Evolutionary conservation across 2,329 filamentous ascomycete species (phyloP), one percentile per base, ranked within the genome.

Genomic region (Passalora sequoiae): DNA sequence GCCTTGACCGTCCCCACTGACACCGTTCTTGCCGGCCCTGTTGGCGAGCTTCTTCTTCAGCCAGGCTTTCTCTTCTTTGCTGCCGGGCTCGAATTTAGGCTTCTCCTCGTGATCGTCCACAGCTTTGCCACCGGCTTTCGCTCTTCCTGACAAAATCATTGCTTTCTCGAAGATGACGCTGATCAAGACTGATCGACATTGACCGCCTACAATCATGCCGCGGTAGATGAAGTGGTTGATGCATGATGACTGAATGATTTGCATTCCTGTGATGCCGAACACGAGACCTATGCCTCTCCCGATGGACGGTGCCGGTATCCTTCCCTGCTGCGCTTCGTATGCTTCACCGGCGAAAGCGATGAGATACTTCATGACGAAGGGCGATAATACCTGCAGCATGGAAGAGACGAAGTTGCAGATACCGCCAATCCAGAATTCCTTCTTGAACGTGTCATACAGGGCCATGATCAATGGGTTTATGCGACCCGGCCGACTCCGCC

Each of bases 171-270:
- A 97, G 45, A 97, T 88, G 46, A 89, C 69, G 16, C 85, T 80
- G 54, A 96, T 94, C 31, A 97, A 70, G 0, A 87, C 84, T 1
- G 83, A 88, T 61, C 91, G 78, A 6, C 79, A 70, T 68, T 96
- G 83, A 0, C 88, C 92, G 50, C 91, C 92, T 28, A 94, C 80
- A 69, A 94, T 82, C 84, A 95, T 94, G 16, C 91, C 89, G 16
- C 83, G 80, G 60, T 91, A 97, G 60, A 97, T 83, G 68, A 94
- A 96, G 60, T 97, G 91, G 59, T 89, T 94, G 2, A 82, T 87
- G 19, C 80, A 80, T 51, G 94, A 60, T 62, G 84, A 91, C 66
- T 94, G 87, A 8, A 83, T 60, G 15, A 89, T 74, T 64, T 96
- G 89, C 87, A 97, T 92, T 30, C 75, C 64, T 1, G 86, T 89